phyloP scores from a whole-genome alignment of 202 grass and related monocot species.

The Schoenoplectus tabernaemontani region DNA sequence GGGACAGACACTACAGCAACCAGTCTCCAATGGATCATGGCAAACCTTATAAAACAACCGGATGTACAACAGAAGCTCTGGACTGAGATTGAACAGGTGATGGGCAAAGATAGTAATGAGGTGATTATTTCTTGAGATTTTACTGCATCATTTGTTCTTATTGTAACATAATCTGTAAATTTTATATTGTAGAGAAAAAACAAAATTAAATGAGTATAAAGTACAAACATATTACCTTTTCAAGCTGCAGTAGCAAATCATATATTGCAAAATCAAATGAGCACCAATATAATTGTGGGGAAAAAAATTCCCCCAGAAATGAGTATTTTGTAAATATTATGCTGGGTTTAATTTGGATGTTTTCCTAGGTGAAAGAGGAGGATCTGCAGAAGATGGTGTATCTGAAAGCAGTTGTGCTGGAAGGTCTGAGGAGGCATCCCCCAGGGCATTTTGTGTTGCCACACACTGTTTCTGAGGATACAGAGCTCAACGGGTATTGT shows the following conservation, averaged over 20 bases:
- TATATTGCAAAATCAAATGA: background rate
- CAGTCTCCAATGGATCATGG: constrained; percentile 73
- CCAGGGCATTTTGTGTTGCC: constrained; percentile 58
- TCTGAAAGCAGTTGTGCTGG: constrained; percentile 62
- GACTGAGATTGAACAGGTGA: constrained; percentile 27
- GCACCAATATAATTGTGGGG: background rate
- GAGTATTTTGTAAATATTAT: background rate
- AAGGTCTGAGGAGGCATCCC: constrained; percentile 65
- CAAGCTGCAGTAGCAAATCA: background rate
- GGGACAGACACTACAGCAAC: constrained; percentile 67
- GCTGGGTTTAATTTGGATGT: background rate
- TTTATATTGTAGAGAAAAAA: background rate
- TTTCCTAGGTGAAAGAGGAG: constrained; percentile 36
- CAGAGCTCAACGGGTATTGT: constrained; percentile 30
- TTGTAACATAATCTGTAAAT: background rate
- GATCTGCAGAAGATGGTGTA: constrained; percentile 56
- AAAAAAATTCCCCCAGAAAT: background rate
- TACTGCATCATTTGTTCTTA: background rate
- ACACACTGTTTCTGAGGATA: constrained; percentile 49
- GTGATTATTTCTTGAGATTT: background rate
- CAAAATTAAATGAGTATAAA: background rate
- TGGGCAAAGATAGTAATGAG: background rate
- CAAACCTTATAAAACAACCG: constrained; percentile 55
- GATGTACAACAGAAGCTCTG: constrained; percentile 47
- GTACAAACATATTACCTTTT: background rate